These are phyloP conservation scores for Crucihimalaya himalaica DNA, from an alignment of 345 rosid genomes.

Conservation along the genomic window DNA sequence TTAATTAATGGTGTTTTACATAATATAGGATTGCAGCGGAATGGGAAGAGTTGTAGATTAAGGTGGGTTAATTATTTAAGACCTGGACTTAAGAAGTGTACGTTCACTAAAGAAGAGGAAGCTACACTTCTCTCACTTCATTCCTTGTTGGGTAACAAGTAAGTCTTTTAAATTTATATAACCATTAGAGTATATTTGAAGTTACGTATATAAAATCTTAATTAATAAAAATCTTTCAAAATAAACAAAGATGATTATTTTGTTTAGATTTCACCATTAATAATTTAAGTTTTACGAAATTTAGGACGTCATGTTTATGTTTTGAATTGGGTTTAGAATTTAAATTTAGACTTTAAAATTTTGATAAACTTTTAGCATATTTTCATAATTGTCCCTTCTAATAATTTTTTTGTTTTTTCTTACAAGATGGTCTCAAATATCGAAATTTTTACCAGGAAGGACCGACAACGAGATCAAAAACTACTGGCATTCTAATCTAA, in stretches of 20 bases:
- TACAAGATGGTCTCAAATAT: constrained; percentile 87
- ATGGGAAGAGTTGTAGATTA: constrained; percentile 94
- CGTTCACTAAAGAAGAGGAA: constrained; percentile 67
- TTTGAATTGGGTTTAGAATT: not conserved
- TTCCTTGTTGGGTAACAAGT: constrained; percentile 88
- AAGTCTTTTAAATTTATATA: constrained; percentile 26
- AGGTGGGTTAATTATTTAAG: constrained; percentile 94
- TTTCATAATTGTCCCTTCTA: not conserved
- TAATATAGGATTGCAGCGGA: constrained; percentile 68
- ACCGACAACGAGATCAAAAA: constrained; percentile 96
- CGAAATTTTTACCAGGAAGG: constrained; percentile 83
- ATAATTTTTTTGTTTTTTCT: not conserved
- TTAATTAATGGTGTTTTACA: not conserved
- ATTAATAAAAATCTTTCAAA: not conserved
- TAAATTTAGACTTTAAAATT: not conserved
- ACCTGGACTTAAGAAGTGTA: constrained; percentile 79
- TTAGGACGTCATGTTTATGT: not conserved
- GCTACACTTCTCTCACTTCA: constrained; percentile 71
- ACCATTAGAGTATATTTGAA: not conserved
- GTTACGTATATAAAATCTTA: not conserved
- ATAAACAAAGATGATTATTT: not conserved
- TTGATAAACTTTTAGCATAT: not conserved
- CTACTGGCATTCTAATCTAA: constrained; percentile 86
- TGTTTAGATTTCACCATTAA: not conserved
- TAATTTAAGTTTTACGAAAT: not conserved